A percentile compares a stretch with the other conserved stretches of the same genome.
Evolutionary conservation across 129 eudicot species (phyloP).

Genomic region (carrot (Daucus carota)): DNA sequence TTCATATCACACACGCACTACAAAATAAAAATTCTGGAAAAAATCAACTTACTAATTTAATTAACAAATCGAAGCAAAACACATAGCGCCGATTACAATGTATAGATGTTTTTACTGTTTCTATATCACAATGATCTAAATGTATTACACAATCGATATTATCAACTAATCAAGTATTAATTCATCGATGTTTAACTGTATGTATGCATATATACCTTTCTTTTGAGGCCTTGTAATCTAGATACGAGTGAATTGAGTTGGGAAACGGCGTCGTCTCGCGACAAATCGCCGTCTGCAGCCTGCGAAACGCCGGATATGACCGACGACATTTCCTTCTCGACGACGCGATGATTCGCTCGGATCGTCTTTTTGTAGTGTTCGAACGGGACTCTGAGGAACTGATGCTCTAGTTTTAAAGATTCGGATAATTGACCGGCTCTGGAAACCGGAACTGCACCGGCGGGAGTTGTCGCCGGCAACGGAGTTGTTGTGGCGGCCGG

Average conservation of each 20-base stretch:
- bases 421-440: constrained; percentile 55
- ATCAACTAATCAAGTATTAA: not conserved
- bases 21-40: no score
- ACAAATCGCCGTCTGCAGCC: constrained; percentile 36
- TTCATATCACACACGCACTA: no score
- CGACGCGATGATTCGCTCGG: constrained; percentile 83
- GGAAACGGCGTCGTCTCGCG: constrained; percentile 66
- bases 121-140: no score
- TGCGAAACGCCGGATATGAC: constrained; percentile 50
- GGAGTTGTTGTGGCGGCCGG: constrained; percentile 16
- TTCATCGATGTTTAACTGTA: not conserved
- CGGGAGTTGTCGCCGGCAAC: constrained; percentile 13
- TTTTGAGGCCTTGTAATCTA: constrained; percentile 86
- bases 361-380: constrained; percentile 95
- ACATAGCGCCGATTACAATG: not conserved
- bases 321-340: constrained; percentile 84
- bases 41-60: no score
- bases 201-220: constrained; percentile 63
- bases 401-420: constrained; percentile 76
- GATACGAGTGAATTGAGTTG: constrained; percentile 79
- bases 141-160: no score
- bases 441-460: constrained; percentile 33
- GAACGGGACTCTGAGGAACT: constrained; percentile 83
- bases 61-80: not conserved
- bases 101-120: no score